Evolutionary conservation across 202 grass and related monocot species (phyloP).

Genomic region (Digitaria exilis): DNA sequence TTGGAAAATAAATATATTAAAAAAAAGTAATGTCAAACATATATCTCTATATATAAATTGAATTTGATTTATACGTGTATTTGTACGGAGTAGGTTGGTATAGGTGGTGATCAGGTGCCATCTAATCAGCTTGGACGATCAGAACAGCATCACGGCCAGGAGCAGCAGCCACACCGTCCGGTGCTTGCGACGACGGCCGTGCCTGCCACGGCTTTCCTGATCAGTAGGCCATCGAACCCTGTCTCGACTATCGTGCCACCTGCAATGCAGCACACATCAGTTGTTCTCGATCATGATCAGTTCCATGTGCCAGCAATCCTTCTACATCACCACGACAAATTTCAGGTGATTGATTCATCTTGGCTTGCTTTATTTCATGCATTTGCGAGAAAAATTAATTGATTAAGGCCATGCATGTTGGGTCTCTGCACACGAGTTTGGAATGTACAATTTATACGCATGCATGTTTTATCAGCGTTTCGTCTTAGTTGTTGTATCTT

Average conservation of each 20-base stretch:
- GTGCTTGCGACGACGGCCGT: constrained; percentile 39
- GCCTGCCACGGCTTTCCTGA: constrained; percentile 53
- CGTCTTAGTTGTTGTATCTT: not conserved
- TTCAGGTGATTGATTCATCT: constrained; percentile 57
- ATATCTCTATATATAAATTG: not conserved
- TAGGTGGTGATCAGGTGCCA: constrained; percentile 70
- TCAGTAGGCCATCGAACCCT: constrained; percentile 64
- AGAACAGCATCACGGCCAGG: constrained; percentile 52
- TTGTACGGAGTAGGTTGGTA: constrained; percentile 53
- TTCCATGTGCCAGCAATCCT: constrained; percentile 79
- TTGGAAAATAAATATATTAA: not conserved
- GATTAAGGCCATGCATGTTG: not conserved
- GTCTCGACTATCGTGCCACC: constrained; percentile 65
- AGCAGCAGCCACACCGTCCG: constrained; percentile 46
- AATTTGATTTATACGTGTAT: not conserved
- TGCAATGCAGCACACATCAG: constrained; percentile 59
- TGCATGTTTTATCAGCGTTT: not conserved
- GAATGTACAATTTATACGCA: not conserved
- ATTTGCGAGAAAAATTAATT: not conserved
- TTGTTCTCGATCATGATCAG: constrained; percentile 75
- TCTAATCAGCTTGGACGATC: constrained; percentile 59
- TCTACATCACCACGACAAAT: constrained; percentile 73
- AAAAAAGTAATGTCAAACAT: not conserved
- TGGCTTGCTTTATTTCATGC: not conserved
- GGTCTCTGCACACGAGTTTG: not conserved